Percentiles rank a stretch among this genome's conserved stretches.
Conservation (phyloP, 1,139 yeast genomes). For the Kodamaea anthophila region DNA sequence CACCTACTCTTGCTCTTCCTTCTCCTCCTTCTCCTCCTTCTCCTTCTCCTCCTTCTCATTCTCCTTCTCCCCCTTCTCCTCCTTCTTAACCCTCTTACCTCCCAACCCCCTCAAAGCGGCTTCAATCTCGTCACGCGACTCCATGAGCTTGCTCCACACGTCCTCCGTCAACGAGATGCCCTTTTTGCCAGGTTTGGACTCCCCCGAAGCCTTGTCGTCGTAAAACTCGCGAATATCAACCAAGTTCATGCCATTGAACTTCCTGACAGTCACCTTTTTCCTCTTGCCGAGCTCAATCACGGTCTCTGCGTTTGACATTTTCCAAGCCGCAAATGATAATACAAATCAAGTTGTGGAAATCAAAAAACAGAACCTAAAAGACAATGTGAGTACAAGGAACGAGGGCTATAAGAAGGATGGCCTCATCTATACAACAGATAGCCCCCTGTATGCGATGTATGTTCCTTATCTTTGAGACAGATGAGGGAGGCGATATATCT, state of each 20-base stretch:
- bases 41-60: slow-evolving; percentile 1
- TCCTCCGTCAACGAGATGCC: slow-evolving; percentile 77
- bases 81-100: slow-evolving; percentile 4
- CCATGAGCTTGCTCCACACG: slow-evolving; percentile 54
- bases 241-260: slow-evolving; percentile 56
- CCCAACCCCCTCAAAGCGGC: slow-evolving; percentile 48
- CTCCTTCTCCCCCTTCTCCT: background rate
- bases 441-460: too few species aligned
- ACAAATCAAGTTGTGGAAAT: too few species aligned
- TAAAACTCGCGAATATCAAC: slow-evolving; percentile 83
- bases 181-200: slow-evolving; percentile 72
- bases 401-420: too few species aligned
- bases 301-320: slow-evolving; percentile 8
- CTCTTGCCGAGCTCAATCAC: slow-evolving; percentile 47
- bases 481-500: too few species aligned
- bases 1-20: slow-evolving; percentile 1
- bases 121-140: slow-evolving; percentile 48
- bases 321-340: background rate
- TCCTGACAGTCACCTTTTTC: slow-evolving; percentile 66
- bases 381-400: too few species aligned
- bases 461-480: too few species aligned
- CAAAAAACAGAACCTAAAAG: too few species aligned
- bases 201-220: slow-evolving; percentile 51
- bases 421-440: too few species aligned
- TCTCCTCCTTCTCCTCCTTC: background rate